A percentile compares a stretch with the other conserved stretches of the same genome.
Evolutionary conservation across 2,329 filamentous ascomycete genomes (phyloP).

Genomic region (Cytospora paraplurivora): DNA sequence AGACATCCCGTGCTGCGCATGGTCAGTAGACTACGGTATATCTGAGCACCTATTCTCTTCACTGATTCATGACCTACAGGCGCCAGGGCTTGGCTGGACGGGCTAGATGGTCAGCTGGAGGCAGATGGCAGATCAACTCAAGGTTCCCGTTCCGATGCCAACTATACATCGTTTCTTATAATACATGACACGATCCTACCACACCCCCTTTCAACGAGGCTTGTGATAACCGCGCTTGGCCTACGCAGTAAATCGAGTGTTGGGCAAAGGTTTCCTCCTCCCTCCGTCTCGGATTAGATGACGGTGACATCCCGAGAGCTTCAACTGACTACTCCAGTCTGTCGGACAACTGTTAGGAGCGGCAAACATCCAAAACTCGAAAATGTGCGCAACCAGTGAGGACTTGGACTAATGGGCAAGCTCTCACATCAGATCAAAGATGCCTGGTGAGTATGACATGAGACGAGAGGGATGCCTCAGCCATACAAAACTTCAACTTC

Average conservation of each 20-base stretch:
- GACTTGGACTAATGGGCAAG: not conserved
- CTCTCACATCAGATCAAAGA: slow-evolving; percentile 1
- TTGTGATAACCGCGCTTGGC: not conserved
- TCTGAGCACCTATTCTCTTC: not conserved
- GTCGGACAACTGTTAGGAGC: no score
- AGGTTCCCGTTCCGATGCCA: not conserved
- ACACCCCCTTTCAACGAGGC: not conserved
- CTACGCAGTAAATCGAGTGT: no score
- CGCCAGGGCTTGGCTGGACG: no score
- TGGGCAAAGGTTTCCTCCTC: no score
- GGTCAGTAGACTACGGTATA: not conserved
- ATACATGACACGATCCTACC: not conserved
- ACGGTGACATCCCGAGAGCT: no score
- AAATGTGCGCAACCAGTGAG: no score
- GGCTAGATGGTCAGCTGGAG: not conserved
- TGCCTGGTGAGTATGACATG: not conserved
- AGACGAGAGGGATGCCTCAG: not conserved
- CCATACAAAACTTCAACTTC: not conserved
- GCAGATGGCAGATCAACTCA: not conserved
- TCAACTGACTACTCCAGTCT: no score
- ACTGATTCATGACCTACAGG: no score
- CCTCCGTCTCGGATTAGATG: no score
- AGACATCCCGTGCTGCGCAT: slow-evolving; percentile 14
- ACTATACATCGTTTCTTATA: not conserved
- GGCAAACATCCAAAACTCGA: no score